Evolutionary conservation across 1,284 basidiomycete species (phyloP), one percentile per base, ranked within the genome.

Genomic region (Malassezia restricta): DNA sequence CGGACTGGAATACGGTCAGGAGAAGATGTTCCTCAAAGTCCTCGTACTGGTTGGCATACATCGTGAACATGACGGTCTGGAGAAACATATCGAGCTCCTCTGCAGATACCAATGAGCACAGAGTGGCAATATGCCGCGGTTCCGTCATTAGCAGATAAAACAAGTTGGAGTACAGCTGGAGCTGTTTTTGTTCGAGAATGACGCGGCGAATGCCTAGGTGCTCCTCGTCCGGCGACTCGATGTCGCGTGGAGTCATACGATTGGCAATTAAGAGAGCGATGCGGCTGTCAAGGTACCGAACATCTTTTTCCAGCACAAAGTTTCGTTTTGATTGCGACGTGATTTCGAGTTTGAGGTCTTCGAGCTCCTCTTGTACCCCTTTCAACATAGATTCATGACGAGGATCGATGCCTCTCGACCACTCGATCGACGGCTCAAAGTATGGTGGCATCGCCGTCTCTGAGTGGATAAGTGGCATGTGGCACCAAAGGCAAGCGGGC

Each of bases 1-100:
- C 94, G 64, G 88, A 92, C 79, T 96, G 74, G 76, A 99, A 96
- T 92, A 99, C 96, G 55, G 92, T 96, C 63, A 99, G 79, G 52
- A 98, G 82, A 43, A 99, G 77, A 76, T 98, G 94, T 76, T 99
- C 94, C 77, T 98, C 94, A 65, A 92, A 80, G 70, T 86, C 89
- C 77, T 98, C 94, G 78, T 98, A 98, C 76, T 98, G 94, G 78
- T 96, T 96, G 63, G 92, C 94, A 75, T 96, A 98, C 32, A 99
- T 82, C 15, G 92, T 96, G 77, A 98, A 98, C 94, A 99, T 98
- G 76, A 99, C 92, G 4, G 94, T 99, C 75, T 99, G 94, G 24
- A 99, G 82, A 49, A 99, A 83, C 38, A 91, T 95, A 76, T 99
- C 92, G 67, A 98, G 96, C 77, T 98, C 92, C 41, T 86, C 83